Conservation (phyloP, 805 yeast genomes). For the Schizosaccharomyces japonicus region DNA sequence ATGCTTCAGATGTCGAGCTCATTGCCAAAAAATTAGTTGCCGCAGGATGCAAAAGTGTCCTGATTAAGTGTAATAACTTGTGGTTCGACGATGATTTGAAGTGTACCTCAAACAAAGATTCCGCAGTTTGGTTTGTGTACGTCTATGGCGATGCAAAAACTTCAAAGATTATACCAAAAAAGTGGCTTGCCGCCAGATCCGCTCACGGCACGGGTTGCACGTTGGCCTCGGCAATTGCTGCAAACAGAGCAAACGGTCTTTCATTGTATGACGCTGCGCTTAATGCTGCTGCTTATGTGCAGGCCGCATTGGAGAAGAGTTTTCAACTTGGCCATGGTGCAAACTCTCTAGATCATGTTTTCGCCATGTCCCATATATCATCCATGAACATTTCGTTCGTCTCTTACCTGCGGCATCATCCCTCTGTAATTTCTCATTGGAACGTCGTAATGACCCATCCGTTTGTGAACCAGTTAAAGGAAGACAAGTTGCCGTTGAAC, state of each 20-base stretch:
- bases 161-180: background rate
- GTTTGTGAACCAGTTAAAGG: background rate
- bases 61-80: background rate
- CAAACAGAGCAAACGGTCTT: background rate
- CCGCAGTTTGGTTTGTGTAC: background rate
- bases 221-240: background rate
- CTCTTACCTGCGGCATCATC: background rate
- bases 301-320: background rate
- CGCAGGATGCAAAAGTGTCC: background rate
- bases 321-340: slow-evolving; percentile 1
- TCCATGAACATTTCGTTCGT: background rate
- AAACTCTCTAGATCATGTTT: background rate
- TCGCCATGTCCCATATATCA: background rate
- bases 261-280: background rate
- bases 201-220: background rate
- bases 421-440: background rate
- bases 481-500: background rate
- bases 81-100: background rate
- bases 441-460: background rate
- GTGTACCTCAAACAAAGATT: background rate
- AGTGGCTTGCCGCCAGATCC: background rate
- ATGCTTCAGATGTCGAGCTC: background rate
- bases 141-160: background rate
- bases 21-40: background rate
- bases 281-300: background rate